Percentiles rank a stretch among this genome's conserved stretches.
Conservation (phyloP, 2,329 filamentous ascomycete species). For the Paecilomyces formosus region DNA sequence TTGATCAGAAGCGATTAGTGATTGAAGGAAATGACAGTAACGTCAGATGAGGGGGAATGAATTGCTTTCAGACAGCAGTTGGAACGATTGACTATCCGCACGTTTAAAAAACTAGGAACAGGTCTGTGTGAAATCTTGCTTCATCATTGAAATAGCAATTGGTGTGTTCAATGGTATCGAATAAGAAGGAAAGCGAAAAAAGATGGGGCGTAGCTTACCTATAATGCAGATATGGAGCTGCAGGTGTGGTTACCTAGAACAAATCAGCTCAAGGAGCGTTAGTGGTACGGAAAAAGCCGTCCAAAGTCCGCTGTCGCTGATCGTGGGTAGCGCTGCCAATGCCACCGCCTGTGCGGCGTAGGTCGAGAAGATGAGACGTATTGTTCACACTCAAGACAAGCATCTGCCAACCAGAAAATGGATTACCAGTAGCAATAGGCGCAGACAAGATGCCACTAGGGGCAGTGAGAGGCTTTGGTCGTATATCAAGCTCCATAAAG, state of each 20-base stretch:
- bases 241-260: neutral
- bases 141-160: conserved; percentile 41
- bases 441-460: neutral
- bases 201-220: conserved; percentile 5
- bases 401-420: conserved; percentile 36
- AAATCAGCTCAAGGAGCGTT: conserved; percentile 4
- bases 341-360: conserved; percentile 74
- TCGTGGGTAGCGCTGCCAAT: conserved; percentile 75
- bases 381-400: conserved; percentile 59
- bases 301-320: conserved; percentile 65
- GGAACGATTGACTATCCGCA: conserved; percentile 39
- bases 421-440: neutral
- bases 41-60: conserved; percentile 10
- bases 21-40: neutral
- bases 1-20: neutral
- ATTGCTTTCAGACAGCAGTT: conserved; percentile 42
- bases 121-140: conserved; percentile 48
- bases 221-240: neutral
- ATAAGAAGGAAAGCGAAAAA: conserved; percentile 3
- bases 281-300: conserved; percentile 63
- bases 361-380: conserved; percentile 60
- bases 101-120: conserved; percentile 60
- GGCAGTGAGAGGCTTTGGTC: conserved; percentile 1
- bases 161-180: conserved; percentile 2
- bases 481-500: conserved; percentile 46